Conservation (phyloP, 805 yeast species). For the Pichia membranifaciens region DNA sequence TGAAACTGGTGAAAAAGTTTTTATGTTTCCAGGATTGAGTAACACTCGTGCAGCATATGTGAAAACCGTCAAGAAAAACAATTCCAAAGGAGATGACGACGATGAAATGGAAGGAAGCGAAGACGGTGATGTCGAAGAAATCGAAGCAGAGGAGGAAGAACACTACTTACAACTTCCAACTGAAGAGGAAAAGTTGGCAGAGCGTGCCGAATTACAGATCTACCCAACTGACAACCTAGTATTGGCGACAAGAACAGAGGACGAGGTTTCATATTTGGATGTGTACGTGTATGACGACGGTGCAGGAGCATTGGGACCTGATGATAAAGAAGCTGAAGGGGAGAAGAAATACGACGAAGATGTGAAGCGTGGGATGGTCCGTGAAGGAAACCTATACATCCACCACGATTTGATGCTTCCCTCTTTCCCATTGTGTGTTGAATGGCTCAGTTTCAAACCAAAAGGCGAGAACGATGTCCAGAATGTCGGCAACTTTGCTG, state of each 20-base stretch:
- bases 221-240: slow-evolving; percentile 87
- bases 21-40: slow-evolving; percentile 68
- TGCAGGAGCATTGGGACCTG: slow-evolving; percentile 56
- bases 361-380: slow-evolving; percentile 62
- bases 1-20: slow-evolving; percentile 48
- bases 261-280: slow-evolving; percentile 86
- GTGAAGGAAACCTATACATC: slow-evolving; percentile 77
- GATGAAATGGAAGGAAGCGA: slow-evolving; percentile 25
- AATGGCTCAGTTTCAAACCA: slow-evolving; percentile 83
- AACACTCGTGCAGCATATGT: slow-evolving; percentile 54
- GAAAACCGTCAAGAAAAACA: slow-evolving; percentile 40
- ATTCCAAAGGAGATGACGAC: slow-evolving; percentile 34
- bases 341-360: slow-evolving; percentile 62
- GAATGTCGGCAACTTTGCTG: slow-evolving; percentile 83
- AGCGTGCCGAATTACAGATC: slow-evolving; percentile 76
- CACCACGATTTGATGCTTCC: slow-evolving; percentile 98
- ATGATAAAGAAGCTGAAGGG: slow-evolving; percentile 60
- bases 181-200: slow-evolving; percentile 64
- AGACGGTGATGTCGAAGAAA: slow-evolving; percentile 33
- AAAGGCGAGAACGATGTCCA: slow-evolving; percentile 37
- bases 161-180: slow-evolving; percentile 59
- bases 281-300: slow-evolving; percentile 94
- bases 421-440: slow-evolving; percentile 92
- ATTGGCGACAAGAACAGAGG: slow-evolving; percentile 91
- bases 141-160: slow-evolving; percentile 43